Base-by-base conservation (phyloP, 2,329 filamentous ascomycete species). In the Exophiala sp. region DNA sequence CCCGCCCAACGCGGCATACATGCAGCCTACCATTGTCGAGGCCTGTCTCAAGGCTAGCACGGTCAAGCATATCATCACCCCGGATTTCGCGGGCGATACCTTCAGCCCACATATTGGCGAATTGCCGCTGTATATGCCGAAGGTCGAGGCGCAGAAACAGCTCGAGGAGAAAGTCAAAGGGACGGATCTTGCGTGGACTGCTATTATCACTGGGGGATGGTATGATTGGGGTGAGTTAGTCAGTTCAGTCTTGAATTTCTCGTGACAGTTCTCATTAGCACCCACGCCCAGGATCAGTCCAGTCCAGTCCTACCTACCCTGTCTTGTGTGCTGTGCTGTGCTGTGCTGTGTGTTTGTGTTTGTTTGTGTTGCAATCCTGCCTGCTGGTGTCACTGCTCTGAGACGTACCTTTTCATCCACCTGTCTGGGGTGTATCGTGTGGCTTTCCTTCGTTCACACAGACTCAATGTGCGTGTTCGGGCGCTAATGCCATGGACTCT, bases 201-300 rank as follows among this genome's bases (percentile, higher is more conserved):
- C 49, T 18, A 47, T 52, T 19, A 52, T 52, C 22, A 52, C 49
- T 4, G 49, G 49, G 2, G 49, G 49, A 7, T 52, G 49, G 49
- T 52, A 52, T 44, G 48, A 51, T 23, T 51, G 43, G 49, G 48
- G 48, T 50, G 23, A 40, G 42, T 34, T n/a, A 35, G 32, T 39
- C 30, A 11, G 30, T 34, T 11, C 30, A 8, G 10, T 34, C 13
- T 8, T 29, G 27, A 29, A n/a, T n/a, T n/a, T n/a, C n/a, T n/a
- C n/a, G n/a, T n/a, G n/a, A n/a, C n/a, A n/a, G n/a, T n/a, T n/a
- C n/a, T n/a, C n/a, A n/a, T n/a, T n/a, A n/a, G n/a, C n/a, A n/a
- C n/a, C n/a, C n/a, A n/a, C n/a, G n/a, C n/a, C n/a, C n/a, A n/a
- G n/a, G n/a, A n/a, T 39, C 30, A 11, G 30, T 34, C 6, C 30